Evolutionary conservation across 176 grass and related monocot genomes (phyloP), one percentile per base, ranked within the genome.

Genomic region (Metroxylon sagu): DNA sequence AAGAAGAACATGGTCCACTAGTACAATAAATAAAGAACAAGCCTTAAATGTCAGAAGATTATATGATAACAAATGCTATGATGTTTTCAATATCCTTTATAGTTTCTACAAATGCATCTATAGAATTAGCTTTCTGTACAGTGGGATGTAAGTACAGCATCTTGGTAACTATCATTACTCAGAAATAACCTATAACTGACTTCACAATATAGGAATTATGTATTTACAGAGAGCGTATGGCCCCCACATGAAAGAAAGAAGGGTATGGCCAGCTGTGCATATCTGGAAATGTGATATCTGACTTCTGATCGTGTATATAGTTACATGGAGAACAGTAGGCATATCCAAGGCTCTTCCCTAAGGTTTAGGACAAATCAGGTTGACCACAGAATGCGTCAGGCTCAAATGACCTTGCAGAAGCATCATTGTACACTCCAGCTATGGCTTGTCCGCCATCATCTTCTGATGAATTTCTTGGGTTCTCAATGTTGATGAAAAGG

Each of bases 321-420:
- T 43, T 43, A 43, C 3, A 2, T 43, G 35, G 35, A 43, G 10
- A 43, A 43, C 35, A 43, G 12, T 10, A 14, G 8, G 3, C 35
- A 43, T 14, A 43, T 43, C 35, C 35, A 43, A 43, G 35, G 3
- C 17, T 18, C 18, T 19, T 56, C 29, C 27, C 28, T 21, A 35
- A 56, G 29, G 26, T 52, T 53, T 62, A 88, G 16, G 91, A 78
- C 16, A 80, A 72, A 77, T 91, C 76, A 58, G 87, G 76, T 67
- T 88, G 78, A 15, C 93, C 93, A 50, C 87, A 85, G 72, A 97
- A 97, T 1, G 81, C 93, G 56, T 91, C 93, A 52, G 81, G 87
- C 66, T 91, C 93, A 59, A 91, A 97, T 53, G 84, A 91, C 66
- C 87, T 88, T 56, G 87, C 93, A 14, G 87, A 72, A 2, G 54